Evolutionary conservation across 805 yeast species (phyloP).

Genomic region (Candida lessepsii): DNA sequence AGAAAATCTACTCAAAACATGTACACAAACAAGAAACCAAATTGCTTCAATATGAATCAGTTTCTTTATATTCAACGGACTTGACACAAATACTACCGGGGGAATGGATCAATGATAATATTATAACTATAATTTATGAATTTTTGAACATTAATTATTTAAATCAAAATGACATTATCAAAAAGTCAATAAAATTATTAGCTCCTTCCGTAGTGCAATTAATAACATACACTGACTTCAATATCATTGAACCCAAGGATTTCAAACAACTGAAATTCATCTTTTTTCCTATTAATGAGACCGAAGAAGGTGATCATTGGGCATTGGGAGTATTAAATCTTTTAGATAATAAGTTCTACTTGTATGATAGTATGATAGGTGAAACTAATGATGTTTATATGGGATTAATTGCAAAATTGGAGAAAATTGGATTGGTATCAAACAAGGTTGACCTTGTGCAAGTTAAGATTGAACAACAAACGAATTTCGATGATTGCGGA

Average conservation of each 20-base stretch:
- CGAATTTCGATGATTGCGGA: conserved; percentile 68
- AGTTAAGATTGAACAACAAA: conserved; percentile 55
- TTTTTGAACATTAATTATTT: conserved; percentile 29
- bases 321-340: conserved; percentile 55
- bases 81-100: conserved; percentile 55
- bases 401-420: conserved; percentile 21
- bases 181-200: conserved; percentile 28
- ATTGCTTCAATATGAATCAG: conserved; percentile 52
- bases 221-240: conserved; percentile 46
- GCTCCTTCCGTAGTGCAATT: conserved; percentile 66
- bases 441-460: conserved; percentile 11
- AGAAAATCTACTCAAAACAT: conserved; percentile 18
- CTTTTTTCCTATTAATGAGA: conserved; percentile 68
- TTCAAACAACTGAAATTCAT: conserved; percentile 42
- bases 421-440: conserved; percentile 23
- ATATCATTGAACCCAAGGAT: conserved; percentile 21
- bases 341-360: conserved; percentile 45
- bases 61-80: conserved; percentile 59
- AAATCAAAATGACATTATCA: conserved; percentile 19
- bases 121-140: conserved; percentile 62
- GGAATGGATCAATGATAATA: conserved; percentile 75
- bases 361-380: conserved; percentile 59
- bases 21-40: conserved; percentile 19
- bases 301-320: conserved; percentile 69
- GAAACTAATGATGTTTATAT: conserved; percentile 25